Base-by-base conservation (phyloP, 306 rosid genomes). In the Geum urbanum region DNA sequence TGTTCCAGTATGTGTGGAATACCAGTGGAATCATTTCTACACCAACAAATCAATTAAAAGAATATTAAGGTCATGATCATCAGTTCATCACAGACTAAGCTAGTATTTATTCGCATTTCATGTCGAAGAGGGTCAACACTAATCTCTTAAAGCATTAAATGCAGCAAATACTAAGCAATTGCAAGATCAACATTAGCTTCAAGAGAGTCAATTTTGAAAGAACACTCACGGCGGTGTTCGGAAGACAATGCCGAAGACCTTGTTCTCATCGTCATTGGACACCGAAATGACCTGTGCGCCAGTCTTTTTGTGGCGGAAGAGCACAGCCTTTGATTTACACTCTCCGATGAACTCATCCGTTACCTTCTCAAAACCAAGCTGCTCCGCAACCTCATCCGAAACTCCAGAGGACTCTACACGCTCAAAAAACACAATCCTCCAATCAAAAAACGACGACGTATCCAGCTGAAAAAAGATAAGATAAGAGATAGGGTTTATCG, bases 1-100 rank as follows among this genome's bases (percentile, higher is more conserved):
- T 95, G 99, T 73, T 95, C 99, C 80, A 95, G 77, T 52, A 95
- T 95, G 87, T 95, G 99, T 44, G 99, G 97, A 78, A 95, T 95
- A 58, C 99, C 99, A 15, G 96, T 95, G 69, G 97, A 91, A 78
- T 95, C 96, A 27, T 87, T 89, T 71, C 98, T 92, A 85, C 63
- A 74, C 50, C 47, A 76, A 22, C 48, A 81, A 49, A 43, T 10
- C 4, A 66, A 45, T 15, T n/a, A 70, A 74, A 27, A 78, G 4
- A 45, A 62, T 9, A 7, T 22, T 18, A 67, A 76, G 14, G 12
- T 46, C 20, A 18, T 51, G 6, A 45, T n/a, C n/a, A n/a, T n/a
- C n/a, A n/a, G n/a, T n/a, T 39, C 46, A 52, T 22, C 48, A 57
- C 20, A 27, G 54, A 43, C 62, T 32, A 8, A 3, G 11, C 18